These are phyloP conservation scores for Gaertneriomyces sp. DNA, from an alignment of 192 early-diverging fungal genomes.

Conservation along the genomic window DNA sequence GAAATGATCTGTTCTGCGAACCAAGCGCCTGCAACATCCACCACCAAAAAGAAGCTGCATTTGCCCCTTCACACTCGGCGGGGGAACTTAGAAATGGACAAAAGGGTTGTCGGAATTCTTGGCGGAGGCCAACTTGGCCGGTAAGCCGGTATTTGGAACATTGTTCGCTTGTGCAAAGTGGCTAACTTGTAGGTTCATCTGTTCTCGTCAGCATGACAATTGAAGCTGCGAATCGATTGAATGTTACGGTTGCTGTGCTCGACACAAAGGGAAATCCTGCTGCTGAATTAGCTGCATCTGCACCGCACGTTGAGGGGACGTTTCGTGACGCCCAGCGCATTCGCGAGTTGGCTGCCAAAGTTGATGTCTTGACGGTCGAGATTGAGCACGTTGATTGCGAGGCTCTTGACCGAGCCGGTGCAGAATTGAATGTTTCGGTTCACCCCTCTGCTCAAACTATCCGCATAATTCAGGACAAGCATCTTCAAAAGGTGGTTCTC, in stretches of 20 bases:
- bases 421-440: conserved; percentile 48
- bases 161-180: neutral
- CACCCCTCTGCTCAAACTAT: conserved; percentile 82
- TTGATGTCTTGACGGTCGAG: conserved; percentile 90
- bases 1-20: too few species aligned
- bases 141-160: conserved; percentile 22
- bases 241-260: conserved; percentile 78
- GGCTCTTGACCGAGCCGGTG: conserved; percentile 51
- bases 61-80: too few species aligned
- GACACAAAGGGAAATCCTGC: conserved; percentile 76
- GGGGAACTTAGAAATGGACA: conserved; percentile 20
- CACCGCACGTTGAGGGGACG: conserved; percentile 72
- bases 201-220: conserved; percentile 71
- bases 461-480: conserved; percentile 95
- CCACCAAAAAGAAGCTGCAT: too few species aligned
- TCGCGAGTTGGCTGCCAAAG: conserved; percentile 65
- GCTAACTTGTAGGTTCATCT: neutral
- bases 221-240: conserved; percentile 91
- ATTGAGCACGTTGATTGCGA: conserved; percentile 92
- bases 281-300: conserved; percentile 75
- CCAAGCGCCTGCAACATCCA: too few species aligned
- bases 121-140: conserved; percentile 96
- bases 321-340: conserved; percentile 81
- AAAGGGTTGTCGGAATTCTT: conserved; percentile 47
- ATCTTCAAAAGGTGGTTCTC: conserved; percentile 80